Evolutionary conservation across 2,329 filamentous ascomycete genomes (phyloP), one percentile per base, ranked within the genome.

Genomic region (Diaporthe sp.): DNA sequence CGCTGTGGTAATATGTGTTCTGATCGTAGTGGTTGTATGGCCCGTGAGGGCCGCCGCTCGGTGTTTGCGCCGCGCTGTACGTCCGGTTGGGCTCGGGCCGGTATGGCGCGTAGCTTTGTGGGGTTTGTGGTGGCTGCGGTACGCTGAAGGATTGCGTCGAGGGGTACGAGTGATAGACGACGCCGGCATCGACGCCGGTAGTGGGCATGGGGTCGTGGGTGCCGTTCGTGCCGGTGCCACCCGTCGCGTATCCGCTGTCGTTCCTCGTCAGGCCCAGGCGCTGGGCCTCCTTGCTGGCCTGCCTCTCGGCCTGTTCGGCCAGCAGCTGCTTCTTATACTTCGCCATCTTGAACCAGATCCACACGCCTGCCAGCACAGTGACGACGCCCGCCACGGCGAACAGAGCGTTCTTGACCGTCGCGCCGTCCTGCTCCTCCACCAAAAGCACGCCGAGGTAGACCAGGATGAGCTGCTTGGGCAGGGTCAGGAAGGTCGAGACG

Each of bases 391-490:
- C 83, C 31, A 83, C 76, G 34, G 77, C 81, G 22, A 85, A 80
- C 2, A 85, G 81, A 42, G 84, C 78, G 68, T 81, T 82, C 77
- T 85, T 82, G 60, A 82, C 79, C 19, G 78, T 78, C 61, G 78
- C 80, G 71, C 80, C 76, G 71, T 81, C 79, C 28, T 78, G 73
- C 49, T 80, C 74, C 74, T 82, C 76, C 1, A 82, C 78, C 5
- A 85, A 79, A 12, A 86, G 81, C 8, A 85, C 83, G 39, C 84
- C 85, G 6, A 86, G 78, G 75, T 86, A 86, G 39, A 86, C 84
- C 67, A 86, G 81, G 51, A 86, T 82, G 74, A 86, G 82, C 76
- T 86, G 84, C 77, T 86, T 86, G 4, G 85, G 84, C 2, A 86
- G 80, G 8, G 84, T 85, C 53, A 86, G 73, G 77, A 85, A 82